Base-by-base conservation (phyloP, 768 basidiomycete species). In the Pulveroboletus sp. region DNA sequence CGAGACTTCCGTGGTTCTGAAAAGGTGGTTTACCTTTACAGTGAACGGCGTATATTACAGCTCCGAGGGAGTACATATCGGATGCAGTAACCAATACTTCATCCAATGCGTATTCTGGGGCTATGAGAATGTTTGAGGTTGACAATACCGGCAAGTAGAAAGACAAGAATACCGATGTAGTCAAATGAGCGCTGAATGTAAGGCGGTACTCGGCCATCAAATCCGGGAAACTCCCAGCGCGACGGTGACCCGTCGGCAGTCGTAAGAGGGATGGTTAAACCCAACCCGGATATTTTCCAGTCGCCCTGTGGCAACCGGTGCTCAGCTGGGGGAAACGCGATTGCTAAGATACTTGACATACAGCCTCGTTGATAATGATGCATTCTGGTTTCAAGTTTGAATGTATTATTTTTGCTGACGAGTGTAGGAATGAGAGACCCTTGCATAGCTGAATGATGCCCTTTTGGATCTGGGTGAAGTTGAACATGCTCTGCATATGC, bases 221-320 rank as follows among this genome's bases (percentile, higher is more conserved):
- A 88, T 20, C 89, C 85, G 0, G 94, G 94, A 60, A 89, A 97
- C 58, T 92, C 87, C 88, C 94, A 98, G 23, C 81, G 78, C 1
- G 91, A 82, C 0, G 87, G 77, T 8, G 78, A 72, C 6, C 93
- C 93, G 51, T 87, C 81, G 5, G 82, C 69, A 20, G 76, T 72
- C 33, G 79, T 69, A 8, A 97, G 73, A 6, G 90, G 78, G 25
- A 94, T 93, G 2, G 90, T 92, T 41, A 94, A 72, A 2, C 92
- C 91, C 33, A 99, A 75, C 2, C 93, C 94, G 16, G 87, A 83
- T 29, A 99, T 79, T 70, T 97, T 99, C 97, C 97, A 99, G 68
- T 99, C 97, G 27, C 97, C 95, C 92, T 95, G 57, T 14, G 44
- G 39, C n/a, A 21, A 39, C n/a, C 37, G 14, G 31, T 36, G 14